Conservation (phyloP, 2,329 filamentous ascomycete genomes). For the Ilyonectria sp. region DNA sequence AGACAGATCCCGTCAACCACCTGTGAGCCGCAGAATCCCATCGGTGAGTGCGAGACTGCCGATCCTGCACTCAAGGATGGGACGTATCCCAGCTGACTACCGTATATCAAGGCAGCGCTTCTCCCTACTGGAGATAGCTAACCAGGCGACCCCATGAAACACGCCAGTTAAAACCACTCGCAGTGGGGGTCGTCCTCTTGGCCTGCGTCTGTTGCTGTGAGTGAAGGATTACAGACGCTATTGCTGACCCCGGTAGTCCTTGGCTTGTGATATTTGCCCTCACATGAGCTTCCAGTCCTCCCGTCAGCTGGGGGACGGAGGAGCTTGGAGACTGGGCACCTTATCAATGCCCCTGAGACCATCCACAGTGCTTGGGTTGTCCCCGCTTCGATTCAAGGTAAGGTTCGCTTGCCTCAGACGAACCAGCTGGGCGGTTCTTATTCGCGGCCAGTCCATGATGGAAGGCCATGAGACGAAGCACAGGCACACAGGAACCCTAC, state of each 20-base stretch:
- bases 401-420: conserved; percentile 8
- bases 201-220: conserved; percentile 8
- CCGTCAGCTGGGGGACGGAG: conserved; percentile 24
- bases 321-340: conserved; percentile 6
- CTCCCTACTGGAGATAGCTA: conserved; percentile 10
- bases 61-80: conserved; percentile 44
- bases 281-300: conserved; percentile 15
- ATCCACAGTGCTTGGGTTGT: conserved; percentile 7
- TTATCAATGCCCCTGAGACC: conserved; percentile 20
- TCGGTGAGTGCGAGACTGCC: conserved; percentile 43
- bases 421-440: conserved; percentile 22
- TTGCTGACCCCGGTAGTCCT: conserved; percentile 24
- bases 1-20: conserved; percentile 36
- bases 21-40: conserved; percentile 41
- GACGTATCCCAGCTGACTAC: conserved; percentile 8
- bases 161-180: conserved; percentile 14
- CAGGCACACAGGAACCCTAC: conserved; percentile 15
- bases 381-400: conserved; percentile 18
- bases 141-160: conserved; percentile 31
- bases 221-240: conserved; percentile 12
- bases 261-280: conserved; percentile 28
- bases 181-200: conserved; percentile 26
- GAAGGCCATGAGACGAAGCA: conserved; percentile 15
- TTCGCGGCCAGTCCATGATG: conserved; percentile 14
- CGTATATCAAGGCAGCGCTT: conserved; percentile 26